Evolutionary conservation across 108 stramenopile species (phyloP).

Genomic region (Cyclostephanos invisitatus): DNA sequence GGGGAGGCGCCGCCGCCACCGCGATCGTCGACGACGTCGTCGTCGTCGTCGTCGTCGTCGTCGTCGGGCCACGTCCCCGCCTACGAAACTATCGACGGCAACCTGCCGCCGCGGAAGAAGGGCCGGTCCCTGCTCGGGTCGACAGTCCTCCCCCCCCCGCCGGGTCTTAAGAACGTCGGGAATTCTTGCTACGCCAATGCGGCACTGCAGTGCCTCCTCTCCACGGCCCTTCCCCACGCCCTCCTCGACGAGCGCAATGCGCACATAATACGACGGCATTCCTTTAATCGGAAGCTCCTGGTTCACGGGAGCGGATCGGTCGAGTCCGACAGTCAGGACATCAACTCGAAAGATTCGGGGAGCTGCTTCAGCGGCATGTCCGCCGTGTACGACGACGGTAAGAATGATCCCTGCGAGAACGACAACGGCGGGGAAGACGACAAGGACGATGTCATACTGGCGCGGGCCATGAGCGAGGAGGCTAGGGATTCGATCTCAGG

Average conservation of each 20-base stretch:
- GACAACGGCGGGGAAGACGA: not conserved
- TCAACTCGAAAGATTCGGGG: conserved; percentile 25
- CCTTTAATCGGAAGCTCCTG: conserved; percentile 77
- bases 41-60: conserved; percentile 3
- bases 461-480: conserved; percentile 9
- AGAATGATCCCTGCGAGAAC: not conserved
- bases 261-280: conserved; percentile 72
- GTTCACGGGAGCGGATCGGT: conserved; percentile 69
- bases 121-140: not conserved
- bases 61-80: not conserved
- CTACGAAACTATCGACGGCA: not conserved
- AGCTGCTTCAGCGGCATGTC: conserved; percentile 43
- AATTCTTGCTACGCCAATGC: conserved; percentile 89
- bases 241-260: conserved; percentile 68
- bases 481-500: conserved; percentile 1
- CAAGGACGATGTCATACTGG: conserved; percentile 18
- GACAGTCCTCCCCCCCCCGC: conserved; percentile 52
- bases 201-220: conserved; percentile 77
- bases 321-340: conserved; percentile 54
- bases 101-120: not conserved
- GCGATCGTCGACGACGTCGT: too few relatives aligned
- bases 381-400: conserved; percentile 13
- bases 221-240: conserved; percentile 73
- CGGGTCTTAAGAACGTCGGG: conserved; percentile 79
- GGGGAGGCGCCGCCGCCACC: not conserved